phyloP scores from a whole-genome alignment of 176 grass and related monocot genomes.

The Stipa capillata region DNA sequence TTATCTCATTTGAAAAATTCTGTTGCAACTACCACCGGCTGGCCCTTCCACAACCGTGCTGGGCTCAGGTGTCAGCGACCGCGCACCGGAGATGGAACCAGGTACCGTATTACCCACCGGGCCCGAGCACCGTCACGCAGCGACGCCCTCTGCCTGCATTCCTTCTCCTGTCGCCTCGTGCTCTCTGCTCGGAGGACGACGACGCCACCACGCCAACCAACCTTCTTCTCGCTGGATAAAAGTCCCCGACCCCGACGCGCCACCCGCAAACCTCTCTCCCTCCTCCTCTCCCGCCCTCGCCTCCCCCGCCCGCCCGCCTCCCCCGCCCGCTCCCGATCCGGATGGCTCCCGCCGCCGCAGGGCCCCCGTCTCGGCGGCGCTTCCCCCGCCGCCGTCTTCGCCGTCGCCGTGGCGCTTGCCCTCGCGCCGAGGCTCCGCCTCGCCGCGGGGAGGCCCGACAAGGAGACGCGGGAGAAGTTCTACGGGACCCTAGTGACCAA shows the following conservation, averaged over 20 bases:
- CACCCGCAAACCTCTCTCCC: conserved; percentile 12
- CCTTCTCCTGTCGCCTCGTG: background rate
- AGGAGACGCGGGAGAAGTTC: conserved; percentile 92
- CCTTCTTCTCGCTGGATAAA: conserved; percentile 14
- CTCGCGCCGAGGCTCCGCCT: background rate
- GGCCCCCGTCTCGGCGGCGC: background rate
- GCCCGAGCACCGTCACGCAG: background rate
- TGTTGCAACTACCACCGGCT: background rate
- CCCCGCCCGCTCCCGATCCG: background rate
- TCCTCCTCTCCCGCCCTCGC: background rate
- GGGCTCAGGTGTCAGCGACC: conserved; percentile 4
- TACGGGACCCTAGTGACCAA: conserved; percentile 68
- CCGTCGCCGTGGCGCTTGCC: background rate
- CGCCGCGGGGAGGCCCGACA: conserved; percentile 54
- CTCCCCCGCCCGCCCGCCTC: background rate
- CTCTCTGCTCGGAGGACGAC: conserved; percentile 5
- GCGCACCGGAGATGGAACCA: background rate
- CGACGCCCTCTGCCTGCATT: too few species aligned
- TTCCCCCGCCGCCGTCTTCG: background rate
- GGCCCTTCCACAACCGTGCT: background rate
- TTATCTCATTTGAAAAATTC: background rate
- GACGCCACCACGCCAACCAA: conserved; percentile 24
- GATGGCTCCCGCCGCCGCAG: conserved; percentile 36
- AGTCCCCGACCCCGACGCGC: conserved; percentile 21
- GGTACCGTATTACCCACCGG: background rate